Conservation (phyloP, 805 yeast species). For the Hanseniaspora lindneri region DNA sequence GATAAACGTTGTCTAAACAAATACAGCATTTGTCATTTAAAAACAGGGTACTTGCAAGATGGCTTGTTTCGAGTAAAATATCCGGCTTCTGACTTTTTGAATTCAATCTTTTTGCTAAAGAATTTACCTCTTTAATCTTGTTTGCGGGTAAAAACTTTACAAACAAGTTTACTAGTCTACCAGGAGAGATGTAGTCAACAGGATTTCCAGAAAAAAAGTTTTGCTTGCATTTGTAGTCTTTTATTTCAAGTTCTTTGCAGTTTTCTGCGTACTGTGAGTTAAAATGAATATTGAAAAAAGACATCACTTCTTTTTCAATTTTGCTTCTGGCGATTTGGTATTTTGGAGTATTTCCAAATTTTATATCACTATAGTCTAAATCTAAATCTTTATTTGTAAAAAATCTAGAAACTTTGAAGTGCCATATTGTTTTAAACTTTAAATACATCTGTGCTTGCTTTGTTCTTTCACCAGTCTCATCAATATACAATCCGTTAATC, state of each 20-base stretch:
- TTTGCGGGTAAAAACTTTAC: constrained; percentile 5
- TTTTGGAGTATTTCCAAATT: background rate
- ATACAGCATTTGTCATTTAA: no score
- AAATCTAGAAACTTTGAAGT: background rate
- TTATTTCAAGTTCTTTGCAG: background rate
- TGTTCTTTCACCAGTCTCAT: no score
- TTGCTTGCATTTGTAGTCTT: constrained; percentile 1
- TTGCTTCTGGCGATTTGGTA: background rate
- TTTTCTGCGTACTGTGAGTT: background rate
- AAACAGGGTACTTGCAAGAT: no score
- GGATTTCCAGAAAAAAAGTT: background rate
- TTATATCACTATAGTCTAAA: background rate
- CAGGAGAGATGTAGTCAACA: background rate
- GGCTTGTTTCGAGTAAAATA: background rate
- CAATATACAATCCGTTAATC: no score
- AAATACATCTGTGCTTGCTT: no score
- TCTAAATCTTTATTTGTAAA: background rate
- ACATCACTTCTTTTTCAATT: background rate
- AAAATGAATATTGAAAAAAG: background rate
- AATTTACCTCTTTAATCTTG: background rate
- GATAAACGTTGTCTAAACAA: no score
- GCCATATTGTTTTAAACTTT: background rate
- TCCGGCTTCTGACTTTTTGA: background rate
- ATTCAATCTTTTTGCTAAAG: background rate
- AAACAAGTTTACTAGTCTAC: background rate